These are phyloP conservation scores for Parastagonospora avenae DNA, from an alignment of 2,329 filamentous ascomycete species.

Conservation along the genomic window DNA sequence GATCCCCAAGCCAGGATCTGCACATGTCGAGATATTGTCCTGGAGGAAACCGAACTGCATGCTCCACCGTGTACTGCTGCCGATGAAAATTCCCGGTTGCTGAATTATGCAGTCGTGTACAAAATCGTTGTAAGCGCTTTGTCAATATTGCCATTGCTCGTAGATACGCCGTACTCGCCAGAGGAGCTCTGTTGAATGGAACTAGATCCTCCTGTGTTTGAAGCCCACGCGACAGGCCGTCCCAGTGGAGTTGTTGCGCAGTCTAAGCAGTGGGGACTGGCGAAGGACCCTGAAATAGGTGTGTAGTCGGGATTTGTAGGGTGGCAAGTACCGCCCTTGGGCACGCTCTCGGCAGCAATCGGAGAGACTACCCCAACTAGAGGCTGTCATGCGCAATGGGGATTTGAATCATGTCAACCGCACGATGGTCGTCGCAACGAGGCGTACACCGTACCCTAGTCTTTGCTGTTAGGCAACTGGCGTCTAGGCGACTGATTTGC, in stretches of 20 bases:
- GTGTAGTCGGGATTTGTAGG: slow-evolving; percentile 31
- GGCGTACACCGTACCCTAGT: neutral
- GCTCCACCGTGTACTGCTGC: too few species aligned
- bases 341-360: slow-evolving; percentile 12
- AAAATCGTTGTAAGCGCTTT: too few species aligned
- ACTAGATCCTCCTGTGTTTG: slow-evolving; percentile 15
- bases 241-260: slow-evolving; percentile 19
- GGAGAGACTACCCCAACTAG: slow-evolving; percentile 10
- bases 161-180: neutral
- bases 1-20: too few species aligned
- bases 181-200: slow-evolving; percentile 21
- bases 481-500: neutral
- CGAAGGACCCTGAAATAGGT: slow-evolving; percentile 27
- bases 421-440: neutral
- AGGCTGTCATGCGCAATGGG: too few species aligned
- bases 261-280: slow-evolving; percentile 20
- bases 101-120: too few species aligned
- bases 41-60: too few species aligned
- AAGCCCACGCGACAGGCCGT: slow-evolving; percentile 22
- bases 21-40: too few species aligned
- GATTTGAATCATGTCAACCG: neutral
- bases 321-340: slow-evolving; percentile 14
- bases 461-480: too few species aligned
- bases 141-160: too few species aligned
- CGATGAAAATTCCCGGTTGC: too few species aligned